Base-by-base conservation (phyloP, 2,329 filamentous ascomycete genomes). In the Alternaria panax region DNA sequence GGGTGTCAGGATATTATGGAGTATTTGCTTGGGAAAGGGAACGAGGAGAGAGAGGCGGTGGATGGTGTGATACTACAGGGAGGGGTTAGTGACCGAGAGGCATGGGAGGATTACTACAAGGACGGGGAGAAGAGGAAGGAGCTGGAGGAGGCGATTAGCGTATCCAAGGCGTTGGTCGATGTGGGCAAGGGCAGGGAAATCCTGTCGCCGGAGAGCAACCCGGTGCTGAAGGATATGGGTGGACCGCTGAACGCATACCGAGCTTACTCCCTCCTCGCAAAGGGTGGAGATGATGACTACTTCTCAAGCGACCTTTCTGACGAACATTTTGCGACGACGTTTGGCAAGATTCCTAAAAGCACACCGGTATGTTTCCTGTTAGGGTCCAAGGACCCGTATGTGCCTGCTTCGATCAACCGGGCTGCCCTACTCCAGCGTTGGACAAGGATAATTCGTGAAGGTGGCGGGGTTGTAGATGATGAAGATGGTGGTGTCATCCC, bases 11-110 rank as follows among this genome's bases (percentile, higher is more conserved):
- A 90, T 71, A 82, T 87, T 12, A 83, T 91, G 78, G 85, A 90
- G 66, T 91, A 91, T 65, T 72, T 89, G 2, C 64, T 73, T n/a
- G 71, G 69, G 43, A 70, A 62, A 28, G 78, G 55, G 2, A 5
- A 20, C 12, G 47, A 59, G 11, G 77, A 78, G 40, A 79, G 85
- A 12, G 85, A 86, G 0, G 80, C 58, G 0, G 79, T 96, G 2
- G 87, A 95, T 60, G 93, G 90, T 34, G 88, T 88, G 48, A 90
- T 97, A 43, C 80, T 97, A 54, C 93, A 96, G 75, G 92, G 90
- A 0, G 88, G 91, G 0, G 88, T 93, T 4, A 92, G 88, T 1
- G 92, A 97, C 75, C 84, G 92, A 28, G 90, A 96, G 74, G 86
- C 84, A 0, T 74, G 70, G 67, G 62, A 43, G 2, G 67, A 66